Evolutionary conservation across 306 rosid species (phyloP).

Genomic region (Gillenia trifoliata): DNA sequence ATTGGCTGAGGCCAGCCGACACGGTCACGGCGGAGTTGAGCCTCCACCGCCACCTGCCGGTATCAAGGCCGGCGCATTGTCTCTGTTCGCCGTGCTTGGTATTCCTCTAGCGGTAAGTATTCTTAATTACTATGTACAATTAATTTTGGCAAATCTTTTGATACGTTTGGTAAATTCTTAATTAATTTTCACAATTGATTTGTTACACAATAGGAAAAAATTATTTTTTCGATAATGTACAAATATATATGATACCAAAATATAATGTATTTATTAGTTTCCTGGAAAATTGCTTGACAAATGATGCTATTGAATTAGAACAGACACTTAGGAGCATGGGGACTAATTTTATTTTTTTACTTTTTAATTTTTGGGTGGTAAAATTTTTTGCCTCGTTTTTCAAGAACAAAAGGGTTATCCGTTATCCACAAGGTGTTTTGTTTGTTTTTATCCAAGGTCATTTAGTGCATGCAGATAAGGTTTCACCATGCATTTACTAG

Average conservation of each 20-base stretch:
- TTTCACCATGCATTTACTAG: neutral
- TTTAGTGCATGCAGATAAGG: slow-evolving; percentile 1
- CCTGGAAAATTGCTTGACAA: neutral
- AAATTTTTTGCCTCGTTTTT: neutral
- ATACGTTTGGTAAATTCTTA: neutral
- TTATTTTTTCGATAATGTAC: too few species aligned
- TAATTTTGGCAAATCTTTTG: neutral
- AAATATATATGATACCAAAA: neutral
- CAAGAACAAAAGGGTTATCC: neutral
- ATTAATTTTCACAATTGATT: too few species aligned
- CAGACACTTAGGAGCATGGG: neutral
- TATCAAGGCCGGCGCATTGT: slow-evolving; percentile 55
- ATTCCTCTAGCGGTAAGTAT: slow-evolving; percentile 62
- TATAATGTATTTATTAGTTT: neutral
- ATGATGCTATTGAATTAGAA: neutral
- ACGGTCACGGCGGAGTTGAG: neutral
- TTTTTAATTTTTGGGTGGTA: neutral
- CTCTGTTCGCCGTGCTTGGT: slow-evolving; percentile 66
- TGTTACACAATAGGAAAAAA: neutral
- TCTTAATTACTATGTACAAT: neutral
- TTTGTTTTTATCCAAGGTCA: neutral
- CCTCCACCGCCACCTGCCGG: slow-evolving; percentile 31
- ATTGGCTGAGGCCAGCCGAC: slow-evolving; percentile 38
- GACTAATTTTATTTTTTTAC: neutral
- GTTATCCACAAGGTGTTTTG: neutral